Evolutionary conservation across 331 rosid species (phyloP).

Genomic region (Telfairia occidentalis): DNA sequence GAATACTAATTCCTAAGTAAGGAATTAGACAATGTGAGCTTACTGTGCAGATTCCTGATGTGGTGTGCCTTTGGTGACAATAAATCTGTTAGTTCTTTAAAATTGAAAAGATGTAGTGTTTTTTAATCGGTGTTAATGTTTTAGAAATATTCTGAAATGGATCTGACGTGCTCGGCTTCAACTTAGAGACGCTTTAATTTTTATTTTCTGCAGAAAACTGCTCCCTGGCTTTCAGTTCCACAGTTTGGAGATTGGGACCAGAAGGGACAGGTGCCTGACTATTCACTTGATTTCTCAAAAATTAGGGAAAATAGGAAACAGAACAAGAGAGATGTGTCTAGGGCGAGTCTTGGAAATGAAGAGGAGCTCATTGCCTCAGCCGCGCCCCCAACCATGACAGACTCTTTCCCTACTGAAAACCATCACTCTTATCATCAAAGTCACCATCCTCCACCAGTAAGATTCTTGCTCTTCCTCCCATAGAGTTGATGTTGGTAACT

Average conservation of each 20-base stretch:
- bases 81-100: background rate
- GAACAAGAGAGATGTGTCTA: slow-evolving; percentile 68
- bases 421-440: slow-evolving; percentile 42
- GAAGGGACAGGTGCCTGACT: slow-evolving; percentile 78
- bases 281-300: slow-evolving; percentile 87
- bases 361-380: slow-evolving; percentile 59
- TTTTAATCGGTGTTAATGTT: background rate
- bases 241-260: slow-evolving; percentile 99
- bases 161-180: background rate
- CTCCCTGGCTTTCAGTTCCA: slow-evolving; percentile 81
- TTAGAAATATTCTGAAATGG: no score
- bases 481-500: slow-evolving; percentile 8
- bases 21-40: background rate
- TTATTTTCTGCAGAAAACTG: slow-evolving; percentile 42
- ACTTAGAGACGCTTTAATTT: background rate
- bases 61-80: background rate
- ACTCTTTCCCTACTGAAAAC: slow-evolving; percentile 26
- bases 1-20: background rate
- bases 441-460: slow-evolving; percentile 62
- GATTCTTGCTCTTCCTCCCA: slow-evolving; percentile 23
- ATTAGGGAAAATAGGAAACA: slow-evolving; percentile 92
- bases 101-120: background rate
- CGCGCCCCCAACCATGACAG: slow-evolving; percentile 22
- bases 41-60: background rate
- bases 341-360: slow-evolving; percentile 92